Base-by-base conservation (phyloP, 352 stramenopile genomes). In the Pythium vanterpoolii region DNA sequence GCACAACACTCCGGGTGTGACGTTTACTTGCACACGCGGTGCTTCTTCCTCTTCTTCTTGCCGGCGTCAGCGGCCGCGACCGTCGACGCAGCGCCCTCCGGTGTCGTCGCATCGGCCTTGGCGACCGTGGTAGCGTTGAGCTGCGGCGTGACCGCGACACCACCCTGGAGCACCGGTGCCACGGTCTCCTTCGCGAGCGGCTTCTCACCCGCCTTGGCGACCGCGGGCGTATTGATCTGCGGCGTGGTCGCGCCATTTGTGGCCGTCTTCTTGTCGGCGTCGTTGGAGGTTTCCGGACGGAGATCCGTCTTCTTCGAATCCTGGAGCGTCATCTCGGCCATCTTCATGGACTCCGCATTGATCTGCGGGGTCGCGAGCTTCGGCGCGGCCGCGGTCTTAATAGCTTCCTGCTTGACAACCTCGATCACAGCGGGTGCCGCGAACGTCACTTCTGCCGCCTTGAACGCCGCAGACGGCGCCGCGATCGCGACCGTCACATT, bases 401-500 rank as follows among this genome's bases (percentile, higher is more conserved):
- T 28, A 6, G 38, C 44, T 14, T 57, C 28, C 43, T 64, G 61
- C 69, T 77, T 70, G 72, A 80, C 27, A 49, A 63, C 58, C 59
- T 71, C 48, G 40, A 84, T 81, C n/a, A 79, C 70, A 6, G 59
- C 70, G 21, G 64, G 69, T 45, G 62, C 76, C 26, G 72, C 72
- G 56, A 85, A 87, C 39, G 63, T 70, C 21, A 90, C 60, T 42
- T 67, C 73, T 27, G 65, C 64, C 3, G 71, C 48, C 53, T 73
- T 72, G 70, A 84, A 88, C 11, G 70, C 68, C 16, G 57, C 63
- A 3, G 74, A 71, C 19, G 56, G 60, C 19, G 69, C 67, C 30
- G 55, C 70, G 4, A 76, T 71, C 6, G 76, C 76, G 54, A 89
- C 53, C 44, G 71, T 71, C 19, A 83, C 36, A 39, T 79, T 61